A percentile compares a stretch with the other conserved stretches of the same genome.
phyloP scores from a whole-genome alignment of 495 filamentous ascomycete genomes.

The Wilcoxina mikolae region DNA sequence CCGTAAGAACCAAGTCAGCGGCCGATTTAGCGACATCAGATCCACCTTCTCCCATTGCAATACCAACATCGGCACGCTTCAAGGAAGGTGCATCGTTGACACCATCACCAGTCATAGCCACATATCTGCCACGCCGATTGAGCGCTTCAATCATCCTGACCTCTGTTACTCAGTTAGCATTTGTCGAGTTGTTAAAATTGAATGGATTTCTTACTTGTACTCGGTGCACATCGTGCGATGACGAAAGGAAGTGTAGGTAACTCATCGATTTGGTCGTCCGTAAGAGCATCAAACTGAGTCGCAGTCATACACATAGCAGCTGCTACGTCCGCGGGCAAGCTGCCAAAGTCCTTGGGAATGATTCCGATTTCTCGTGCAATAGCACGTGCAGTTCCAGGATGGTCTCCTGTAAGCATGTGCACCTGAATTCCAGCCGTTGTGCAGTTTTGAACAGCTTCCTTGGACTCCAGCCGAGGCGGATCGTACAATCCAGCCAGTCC shows the following conservation, averaged over 20 bases:
- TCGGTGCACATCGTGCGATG: slow-evolving; percentile 35
- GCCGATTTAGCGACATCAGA: slow-evolving; percentile 86
- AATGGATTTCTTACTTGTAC: too few relatives aligned
- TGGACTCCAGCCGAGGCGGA: slow-evolving; percentile 55
- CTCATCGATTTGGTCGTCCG: slow-evolving; percentile 35
- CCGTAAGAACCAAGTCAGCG: slow-evolving; percentile 72
- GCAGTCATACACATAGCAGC: slow-evolving; percentile 33
- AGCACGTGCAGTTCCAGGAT: slow-evolving; percentile 56
- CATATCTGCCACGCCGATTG: slow-evolving; percentile 44
- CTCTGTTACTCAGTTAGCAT: too few relatives aligned
- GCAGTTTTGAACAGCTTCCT: slow-evolving; percentile 48
- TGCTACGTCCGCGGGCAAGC: slow-evolving; percentile 30
- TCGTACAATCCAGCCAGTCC: slow-evolving; percentile 66
- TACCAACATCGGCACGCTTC: slow-evolving; percentile 49
- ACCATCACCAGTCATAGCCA: slow-evolving; percentile 50
- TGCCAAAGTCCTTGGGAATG: slow-evolving; percentile 43
- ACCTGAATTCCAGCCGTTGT: slow-evolving; percentile 57
- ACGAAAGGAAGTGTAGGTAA: slow-evolving; percentile 35
- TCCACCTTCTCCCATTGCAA: slow-evolving; percentile 55
- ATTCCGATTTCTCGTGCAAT: slow-evolving; percentile 68
- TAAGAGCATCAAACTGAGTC: slow-evolving; percentile 33
- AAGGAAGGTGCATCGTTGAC: slow-evolving; percentile 57
- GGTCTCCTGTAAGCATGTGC: slow-evolving; percentile 68
- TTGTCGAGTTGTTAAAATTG: too few relatives aligned
- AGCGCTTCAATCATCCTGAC: slow-evolving; percentile 47